Percentiles rank a stretch among this genome's conserved stretches.
Conservation (phyloP, 1,139 yeast species). For the Debaryomyces udenii region DNA sequence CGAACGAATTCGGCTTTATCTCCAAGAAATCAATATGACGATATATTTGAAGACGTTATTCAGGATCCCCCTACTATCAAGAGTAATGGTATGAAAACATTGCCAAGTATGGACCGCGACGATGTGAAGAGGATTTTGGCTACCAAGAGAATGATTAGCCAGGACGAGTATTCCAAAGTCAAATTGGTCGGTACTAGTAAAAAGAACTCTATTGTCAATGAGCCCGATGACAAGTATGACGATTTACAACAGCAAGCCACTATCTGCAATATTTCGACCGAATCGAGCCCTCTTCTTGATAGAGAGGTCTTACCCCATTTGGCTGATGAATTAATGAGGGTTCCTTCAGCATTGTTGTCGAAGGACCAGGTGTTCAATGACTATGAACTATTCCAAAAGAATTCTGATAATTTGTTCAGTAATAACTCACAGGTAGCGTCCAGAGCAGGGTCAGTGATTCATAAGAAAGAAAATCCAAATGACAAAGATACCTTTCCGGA, state of each 20-base stretch:
- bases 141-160: constrained; percentile 43
- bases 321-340: constrained; percentile 38
- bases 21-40: constrained; percentile 43
- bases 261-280: constrained; percentile 38
- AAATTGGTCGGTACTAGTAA: constrained; percentile 36
- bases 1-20: constrained; percentile 38
- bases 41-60: constrained; percentile 43
- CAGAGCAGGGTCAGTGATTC: constrained; percentile 20
- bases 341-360: constrained; percentile 36
- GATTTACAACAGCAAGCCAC: constrained; percentile 46
- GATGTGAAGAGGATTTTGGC: constrained; percentile 47
- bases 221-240: constrained; percentile 31
- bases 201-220: constrained; percentile 36
- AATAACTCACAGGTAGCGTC: constrained; percentile 13
- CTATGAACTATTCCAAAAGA: constrained; percentile 19
- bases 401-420: constrained; percentile 11
- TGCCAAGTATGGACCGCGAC: constrained; percentile 53
- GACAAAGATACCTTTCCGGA: constrained; percentile 30
- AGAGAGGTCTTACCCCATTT: constrained; percentile 32
- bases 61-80: constrained; percentile 39
- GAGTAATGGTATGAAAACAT: constrained; percentile 45
- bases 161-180: constrained; percentile 44
- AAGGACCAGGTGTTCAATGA: constrained; percentile 46
- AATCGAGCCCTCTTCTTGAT: constrained; percentile 25
- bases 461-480: constrained; percentile 14